Conservation (phyloP, 257 asterid genomes). For the Plectranthus barbatus region DNA sequence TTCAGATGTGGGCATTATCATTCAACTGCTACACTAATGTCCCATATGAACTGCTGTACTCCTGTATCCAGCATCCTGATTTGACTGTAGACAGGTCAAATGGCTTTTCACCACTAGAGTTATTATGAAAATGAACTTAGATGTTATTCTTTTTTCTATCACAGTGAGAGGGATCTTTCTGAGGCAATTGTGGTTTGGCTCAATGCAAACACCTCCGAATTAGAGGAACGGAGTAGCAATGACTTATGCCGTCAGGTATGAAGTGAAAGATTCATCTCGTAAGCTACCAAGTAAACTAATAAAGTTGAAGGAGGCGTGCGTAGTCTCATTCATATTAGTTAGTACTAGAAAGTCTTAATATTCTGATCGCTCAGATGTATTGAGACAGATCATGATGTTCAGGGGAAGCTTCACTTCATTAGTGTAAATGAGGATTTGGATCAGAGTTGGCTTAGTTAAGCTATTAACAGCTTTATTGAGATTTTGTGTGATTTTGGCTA, state of each 20-base stretch:
- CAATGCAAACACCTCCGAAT: constrained; percentile 27
- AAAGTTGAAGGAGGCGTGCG: not conserved
- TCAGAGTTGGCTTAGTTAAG: not conserved
- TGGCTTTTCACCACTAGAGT: not conserved
- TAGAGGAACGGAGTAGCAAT: constrained; percentile 26
- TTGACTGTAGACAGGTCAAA: constrained; percentile 71
- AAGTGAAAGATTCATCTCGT: constrained; percentile 10
- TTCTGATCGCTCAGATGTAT: not conserved
- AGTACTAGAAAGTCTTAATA: not conserved
- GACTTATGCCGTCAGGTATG: constrained; percentile 32
- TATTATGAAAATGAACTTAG: not conserved
- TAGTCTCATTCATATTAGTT: not conserved
- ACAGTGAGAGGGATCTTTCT: constrained; percentile 75
- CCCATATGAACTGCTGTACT: constrained; percentile 43
- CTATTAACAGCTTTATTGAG: not conserved
- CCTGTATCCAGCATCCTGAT: constrained; percentile 52
- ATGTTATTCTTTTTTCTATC: constrained; percentile 16
- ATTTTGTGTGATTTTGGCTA: not conserved
- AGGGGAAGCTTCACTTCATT: not conserved
- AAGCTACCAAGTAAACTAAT: not conserved
- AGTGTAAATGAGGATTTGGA: not conserved
- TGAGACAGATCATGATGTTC: not conserved
- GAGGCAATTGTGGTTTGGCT: constrained; percentile 67
- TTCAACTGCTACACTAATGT: constrained; percentile 40
- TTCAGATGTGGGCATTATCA: constrained; percentile 70